phyloP scores from a whole-genome alignment of 805 yeast species.

The Limtongia smithiae region DNA sequence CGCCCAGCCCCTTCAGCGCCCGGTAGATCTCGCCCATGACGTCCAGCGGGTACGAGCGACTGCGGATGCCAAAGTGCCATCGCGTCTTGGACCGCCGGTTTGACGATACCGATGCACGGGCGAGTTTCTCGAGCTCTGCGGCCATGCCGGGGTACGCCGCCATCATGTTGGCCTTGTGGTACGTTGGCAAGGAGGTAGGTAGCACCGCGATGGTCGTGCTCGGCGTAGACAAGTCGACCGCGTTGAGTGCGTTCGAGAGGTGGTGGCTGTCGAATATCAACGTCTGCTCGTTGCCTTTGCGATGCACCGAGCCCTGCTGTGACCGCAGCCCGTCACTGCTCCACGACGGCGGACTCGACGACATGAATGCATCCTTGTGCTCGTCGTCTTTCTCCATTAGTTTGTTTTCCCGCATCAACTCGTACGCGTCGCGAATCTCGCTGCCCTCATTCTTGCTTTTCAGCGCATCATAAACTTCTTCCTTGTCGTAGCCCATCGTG shows the following conservation, averaged over 20 bases:
- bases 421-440: conserved; percentile 83
- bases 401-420: conserved; percentile 75
- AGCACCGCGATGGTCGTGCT: conserved; percentile 84
- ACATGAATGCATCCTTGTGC: conserved; percentile 55
- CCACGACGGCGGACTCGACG: conserved; percentile 59
- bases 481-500: conserved; percentile 86
- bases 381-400: conserved; percentile 58
- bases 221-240: conserved; percentile 43
- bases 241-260: conserved; percentile 36
- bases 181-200: conserved; percentile 91
- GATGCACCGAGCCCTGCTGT: conserved; percentile 18
- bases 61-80: conserved; percentile 98
- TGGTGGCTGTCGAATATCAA: conserved; percentile 41
- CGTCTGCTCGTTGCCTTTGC: conserved; percentile 38
- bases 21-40: conserved; percentile 98
- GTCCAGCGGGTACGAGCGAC: conserved; percentile 92
- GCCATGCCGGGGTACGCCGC: conserved; percentile 28
- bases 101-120: conserved; percentile 44
- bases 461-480: conserved; percentile 74
- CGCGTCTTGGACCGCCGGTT: conserved; percentile 82
- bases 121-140: conserved; percentile 40
- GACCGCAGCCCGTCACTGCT: conserved; percentile 20
- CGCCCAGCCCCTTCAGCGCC: conserved; percentile 88
- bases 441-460: conserved; percentile 48
- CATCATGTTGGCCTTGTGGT: conserved; percentile 86